Percentiles rank a stretch among this genome's conserved stretches.
Evolutionary conservation across 768 basidiomycete species (phyloP).

Genomic region (Boletales sp.): DNA sequence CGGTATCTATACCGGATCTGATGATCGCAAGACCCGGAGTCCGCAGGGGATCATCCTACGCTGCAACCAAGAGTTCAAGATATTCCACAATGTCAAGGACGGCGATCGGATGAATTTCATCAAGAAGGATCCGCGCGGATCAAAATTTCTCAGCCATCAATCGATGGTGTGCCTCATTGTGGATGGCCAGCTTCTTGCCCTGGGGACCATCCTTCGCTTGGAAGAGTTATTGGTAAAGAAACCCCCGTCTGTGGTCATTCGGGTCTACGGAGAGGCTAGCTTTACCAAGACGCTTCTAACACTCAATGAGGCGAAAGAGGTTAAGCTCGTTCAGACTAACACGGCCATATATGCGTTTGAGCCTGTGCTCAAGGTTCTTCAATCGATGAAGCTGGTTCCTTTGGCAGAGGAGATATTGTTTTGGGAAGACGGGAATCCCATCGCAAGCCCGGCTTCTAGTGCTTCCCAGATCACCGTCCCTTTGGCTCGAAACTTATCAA

Average conservation of each 20-base stretch:
- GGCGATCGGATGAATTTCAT: constrained; percentile 37
- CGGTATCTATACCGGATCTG: constrained; percentile 33
- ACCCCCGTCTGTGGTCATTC: constrained; percentile 51
- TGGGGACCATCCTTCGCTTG: constrained; percentile 52
- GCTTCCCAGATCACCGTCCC: constrained; percentile 25
- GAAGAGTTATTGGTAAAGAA: constrained; percentile 47
- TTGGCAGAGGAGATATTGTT: constrained; percentile 50
- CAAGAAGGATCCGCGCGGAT: constrained; percentile 32
- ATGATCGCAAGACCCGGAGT: constrained; percentile 25
- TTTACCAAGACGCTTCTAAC: constrained; percentile 37
- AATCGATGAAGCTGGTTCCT: constrained; percentile 43
- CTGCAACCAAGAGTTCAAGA: constrained; percentile 34
- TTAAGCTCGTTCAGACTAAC: constrained; percentile 55
- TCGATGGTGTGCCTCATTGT: constrained; percentile 51
- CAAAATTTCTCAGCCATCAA: constrained; percentile 48
- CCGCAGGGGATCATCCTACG: constrained; percentile 42
- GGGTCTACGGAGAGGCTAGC: constrained; percentile 44
- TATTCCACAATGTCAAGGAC: constrained; percentile 32
- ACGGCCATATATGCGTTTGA: constrained; percentile 61
- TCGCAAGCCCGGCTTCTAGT: constrained; percentile 7
- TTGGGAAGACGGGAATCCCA: constrained; percentile 39
- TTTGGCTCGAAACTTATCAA: constrained; percentile 29
- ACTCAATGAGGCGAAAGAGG: constrained; percentile 33
- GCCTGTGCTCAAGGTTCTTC: constrained; percentile 56
- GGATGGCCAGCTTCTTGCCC: constrained; percentile 46